Base-by-base conservation (phyloP, 2,329 filamentous ascomycete genomes). In the Mycosphaerella sp. region DNA sequence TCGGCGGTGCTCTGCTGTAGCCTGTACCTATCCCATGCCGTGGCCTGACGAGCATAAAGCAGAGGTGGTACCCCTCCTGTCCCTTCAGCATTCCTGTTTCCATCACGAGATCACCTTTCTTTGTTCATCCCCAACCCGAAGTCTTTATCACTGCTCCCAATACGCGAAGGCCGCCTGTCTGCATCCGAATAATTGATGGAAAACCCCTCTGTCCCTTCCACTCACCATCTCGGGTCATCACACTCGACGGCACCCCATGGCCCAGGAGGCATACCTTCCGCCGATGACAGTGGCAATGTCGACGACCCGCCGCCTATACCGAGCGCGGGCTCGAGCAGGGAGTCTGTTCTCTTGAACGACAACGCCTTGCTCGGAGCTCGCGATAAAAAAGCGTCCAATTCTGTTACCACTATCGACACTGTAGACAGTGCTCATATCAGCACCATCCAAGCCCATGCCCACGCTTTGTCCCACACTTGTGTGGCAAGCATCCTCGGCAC, bases 241-340 rank as follows among this genome's bases (percentile, higher is more conserved):
- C 55, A 61, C 53, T 53, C 59, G 51, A 53, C 54, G 47, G 53
- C 55, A 34, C 58, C 57, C 54, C 59, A 60, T 56, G 58, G 55
- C 45, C 54, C 54, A 14, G 51, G 54, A 55, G 57, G 58, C 56
- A 38, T 59, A 23, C 57, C 58, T 14, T 57, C 61, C 32, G 51
- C 57, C 12, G 61, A 63, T 42, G 59, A 63, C 55, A 55, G 56
- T 45, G 61, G 59, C 56, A 59, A 60, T 58, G 61, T 59, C 58
- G 62, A 63, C 55, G 63, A 65, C 43, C 60, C 57, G 49, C 63
- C 63, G 38, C 63, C 63, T 62, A 63, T 64, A 64, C 63, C 60
- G 60, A 64, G 58, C 56, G 63, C 63, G 61, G 56, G 62, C 62
- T 64, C 63, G 62, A 56, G 54, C 51, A 57, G 48, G 53, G 54